A percentile compares a stretch with the other conserved stretches of the same genome.
These are phyloP conservation scores for Arthrobotrys iridis DNA, from an alignment of 2,329 filamentous ascomycete genomes.

Conservation along the genomic window DNA sequence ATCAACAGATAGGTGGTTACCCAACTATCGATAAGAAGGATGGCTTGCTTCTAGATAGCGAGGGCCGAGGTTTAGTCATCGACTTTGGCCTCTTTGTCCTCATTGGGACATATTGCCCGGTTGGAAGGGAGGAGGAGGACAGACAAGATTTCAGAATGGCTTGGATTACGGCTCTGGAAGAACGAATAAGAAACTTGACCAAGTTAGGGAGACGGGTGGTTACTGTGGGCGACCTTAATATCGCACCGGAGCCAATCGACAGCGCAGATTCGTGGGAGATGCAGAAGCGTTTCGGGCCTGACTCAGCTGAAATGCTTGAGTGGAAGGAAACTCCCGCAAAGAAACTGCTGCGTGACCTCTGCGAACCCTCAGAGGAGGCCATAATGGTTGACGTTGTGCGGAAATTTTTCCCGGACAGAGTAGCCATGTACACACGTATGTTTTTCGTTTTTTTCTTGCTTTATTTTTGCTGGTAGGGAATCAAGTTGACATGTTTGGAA, in stretches of 20 bases:
- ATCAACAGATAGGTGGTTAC: slow-evolving; percentile 88
- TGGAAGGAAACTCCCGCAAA: slow-evolving; percentile 56
- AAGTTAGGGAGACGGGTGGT: slow-evolving; percentile 82
- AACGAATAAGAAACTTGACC: slow-evolving; percentile 82
- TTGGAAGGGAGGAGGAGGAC: slow-evolving; percentile 79
- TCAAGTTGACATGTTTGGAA: slow-evolving; percentile 3
- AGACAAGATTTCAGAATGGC: slow-evolving; percentile 82
- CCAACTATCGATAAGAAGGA: slow-evolving; percentile 78
- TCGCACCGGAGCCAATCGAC: slow-evolving; percentile 75
- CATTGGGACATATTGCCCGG: slow-evolving; percentile 90
- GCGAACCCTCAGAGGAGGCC: slow-evolving; percentile 55
- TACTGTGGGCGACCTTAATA: slow-evolving; percentile 88
- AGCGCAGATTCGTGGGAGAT: slow-evolving; percentile 77
- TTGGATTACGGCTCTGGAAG: slow-evolving; percentile 82
- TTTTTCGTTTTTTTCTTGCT: slow-evolving; percentile 10
- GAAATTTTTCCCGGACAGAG: slow-evolving; percentile 78
- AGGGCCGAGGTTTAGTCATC: slow-evolving; percentile 88
- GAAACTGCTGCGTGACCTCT: slow-evolving; percentile 54
- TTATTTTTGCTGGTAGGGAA: background rate
- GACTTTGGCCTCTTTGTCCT: slow-evolving; percentile 96
- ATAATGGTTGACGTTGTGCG: slow-evolving; percentile 79
- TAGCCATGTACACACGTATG: slow-evolving; percentile 89
- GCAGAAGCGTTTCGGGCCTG: slow-evolving; percentile 72
- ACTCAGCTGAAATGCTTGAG: slow-evolving; percentile 40
- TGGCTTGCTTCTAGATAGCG: slow-evolving; percentile 76